Evolutionary conservation across 2,329 filamentous ascomycete genomes (phyloP).

Genomic region (Fusarium oligoseptatum): DNA sequence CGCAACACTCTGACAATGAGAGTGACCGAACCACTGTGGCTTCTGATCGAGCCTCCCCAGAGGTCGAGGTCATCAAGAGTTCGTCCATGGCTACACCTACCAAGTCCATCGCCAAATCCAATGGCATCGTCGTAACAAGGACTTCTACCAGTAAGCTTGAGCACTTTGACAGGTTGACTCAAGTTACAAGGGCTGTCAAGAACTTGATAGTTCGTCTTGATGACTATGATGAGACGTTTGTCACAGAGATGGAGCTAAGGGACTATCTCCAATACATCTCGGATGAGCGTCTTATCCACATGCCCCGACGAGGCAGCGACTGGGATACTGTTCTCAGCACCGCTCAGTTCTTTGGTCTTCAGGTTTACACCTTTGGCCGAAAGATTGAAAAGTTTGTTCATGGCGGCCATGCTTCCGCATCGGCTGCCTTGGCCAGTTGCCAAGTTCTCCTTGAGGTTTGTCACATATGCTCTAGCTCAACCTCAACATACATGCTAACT

Average conservation of each 20-base stretch:
- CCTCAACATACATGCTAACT: neutral
- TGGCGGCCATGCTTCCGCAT: constrained; percentile 39
- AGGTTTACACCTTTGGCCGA: constrained; percentile 53
- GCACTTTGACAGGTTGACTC: constrained; percentile 28
- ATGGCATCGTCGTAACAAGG: neutral
- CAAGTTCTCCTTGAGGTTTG: constrained; percentile 55
- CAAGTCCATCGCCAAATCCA: neutral
- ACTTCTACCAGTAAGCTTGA: constrained; percentile 5
- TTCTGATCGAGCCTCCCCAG: constrained; percentile 20
- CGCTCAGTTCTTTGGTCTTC: constrained; percentile 58
- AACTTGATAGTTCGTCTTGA: constrained; percentile 33
- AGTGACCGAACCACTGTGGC: constrained; percentile 30
- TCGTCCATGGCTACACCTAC: neutral
- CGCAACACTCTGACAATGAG: constrained; percentile 26
- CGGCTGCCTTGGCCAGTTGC: constrained; percentile 54
- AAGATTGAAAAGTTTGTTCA: constrained; percentile 47
- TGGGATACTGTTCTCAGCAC: constrained; percentile 57
- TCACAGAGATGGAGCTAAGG: constrained; percentile 38
- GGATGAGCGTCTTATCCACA: constrained; percentile 56
- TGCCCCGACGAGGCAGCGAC: constrained; percentile 56
- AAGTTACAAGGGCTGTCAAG: constrained; percentile 34
- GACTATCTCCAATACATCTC: constrained; percentile 54
- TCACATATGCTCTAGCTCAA: neutral
- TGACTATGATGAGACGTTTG: constrained; percentile 39
- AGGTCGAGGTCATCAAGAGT: constrained; percentile 3